Evolutionary conservation across 2,329 filamentous ascomycete species (phyloP).

Genomic region (Neonectria faginata): DNA sequence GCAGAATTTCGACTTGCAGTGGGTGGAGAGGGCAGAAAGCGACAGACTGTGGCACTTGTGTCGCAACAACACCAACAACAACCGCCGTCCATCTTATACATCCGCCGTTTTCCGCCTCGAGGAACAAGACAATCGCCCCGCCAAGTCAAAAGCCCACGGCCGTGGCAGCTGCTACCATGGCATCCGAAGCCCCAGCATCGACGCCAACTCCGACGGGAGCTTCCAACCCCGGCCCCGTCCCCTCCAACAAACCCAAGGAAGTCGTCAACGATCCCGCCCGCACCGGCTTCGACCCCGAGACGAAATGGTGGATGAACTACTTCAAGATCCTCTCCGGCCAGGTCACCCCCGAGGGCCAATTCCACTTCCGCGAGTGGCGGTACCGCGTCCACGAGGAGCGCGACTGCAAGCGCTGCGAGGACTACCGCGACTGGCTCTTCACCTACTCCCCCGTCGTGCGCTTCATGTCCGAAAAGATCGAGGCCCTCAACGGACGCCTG

Average conservation of each 20-base stretch:
- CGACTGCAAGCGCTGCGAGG: constrained; percentile 85
- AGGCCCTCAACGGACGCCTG: constrained; percentile 80
- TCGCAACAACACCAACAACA: neutral
- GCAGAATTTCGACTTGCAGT: constrained; percentile 28
- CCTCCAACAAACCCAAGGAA: constrained; percentile 45
- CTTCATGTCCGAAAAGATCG: constrained; percentile 87
- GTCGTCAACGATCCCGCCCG: constrained; percentile 69
- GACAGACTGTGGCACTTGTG: neutral
- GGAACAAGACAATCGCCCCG: neutral
- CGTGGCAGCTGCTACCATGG: constrained; percentile 28
- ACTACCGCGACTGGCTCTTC: constrained; percentile 85
- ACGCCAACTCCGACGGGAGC: constrained; percentile 30
- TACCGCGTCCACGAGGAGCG: constrained; percentile 80
- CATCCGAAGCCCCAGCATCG: constrained; percentile 33
- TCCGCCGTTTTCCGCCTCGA: neutral
- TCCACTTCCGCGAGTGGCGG: constrained; percentile 81
- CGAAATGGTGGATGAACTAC: constrained; percentile 81
- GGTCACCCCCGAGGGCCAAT: constrained; percentile 75
- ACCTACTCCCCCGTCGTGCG: constrained; percentile 86
- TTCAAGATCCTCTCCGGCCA: constrained; percentile 83
- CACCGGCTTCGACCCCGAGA: constrained; percentile 72
- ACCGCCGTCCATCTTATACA: neutral
- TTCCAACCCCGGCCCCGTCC: constrained; percentile 8
- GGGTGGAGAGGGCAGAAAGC: constrained; percentile 7
- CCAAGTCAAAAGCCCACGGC: neutral